A percentile compares a stretch with the other conserved stretches of the same genome.
phyloP scores from a whole-genome alignment of 805 yeast species.

The Spathaspora girioi region DNA sequence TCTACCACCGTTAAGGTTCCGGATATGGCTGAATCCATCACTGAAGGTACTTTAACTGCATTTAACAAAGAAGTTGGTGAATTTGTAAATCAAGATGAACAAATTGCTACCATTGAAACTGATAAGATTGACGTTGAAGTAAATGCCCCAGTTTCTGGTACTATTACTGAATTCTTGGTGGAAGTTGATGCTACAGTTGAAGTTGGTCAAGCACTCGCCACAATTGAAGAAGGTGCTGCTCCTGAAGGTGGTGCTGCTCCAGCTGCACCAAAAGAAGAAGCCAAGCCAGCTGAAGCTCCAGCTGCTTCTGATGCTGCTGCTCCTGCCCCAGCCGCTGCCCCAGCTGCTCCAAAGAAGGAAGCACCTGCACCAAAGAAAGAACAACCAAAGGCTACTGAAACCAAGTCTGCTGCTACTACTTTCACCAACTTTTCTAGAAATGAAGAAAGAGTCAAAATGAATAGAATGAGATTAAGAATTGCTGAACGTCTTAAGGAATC shows the following conservation, averaged over 20 bases:
- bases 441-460: conserved; percentile 95
- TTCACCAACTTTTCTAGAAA: conserved; percentile 64
- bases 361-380: conserved; percentile 26
- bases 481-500: conserved; percentile 99
- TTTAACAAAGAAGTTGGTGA: conserved; percentile 80
- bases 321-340: conserved; percentile 19
- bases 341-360: conserved; percentile 20
- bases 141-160: conserved; percentile 90
- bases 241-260: conserved; percentile 54
- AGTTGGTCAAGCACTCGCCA: conserved; percentile 90
- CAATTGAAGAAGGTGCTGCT: conserved; percentile 76
- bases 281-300: conserved; percentile 22
- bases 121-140: conserved; percentile 98
- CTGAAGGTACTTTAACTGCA: conserved; percentile 86
- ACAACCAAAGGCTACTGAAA: conserved; percentile 23
- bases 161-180: conserved; percentile 77
- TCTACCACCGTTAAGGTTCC: conserved; percentile 77
- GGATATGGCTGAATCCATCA: conserved; percentile 97
- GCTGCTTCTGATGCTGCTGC: conserved; percentile 32
- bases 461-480: conserved; percentile 98
- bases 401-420: conserved; percentile 30
- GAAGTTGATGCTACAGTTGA: conserved; percentile 88
- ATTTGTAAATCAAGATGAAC: conserved; percentile 79
- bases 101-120: conserved; percentile 94
- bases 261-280: conserved; percentile 20